Conservation (phyloP, 140 eudicot genomes). For the Stevia rebaudiana region DNA sequence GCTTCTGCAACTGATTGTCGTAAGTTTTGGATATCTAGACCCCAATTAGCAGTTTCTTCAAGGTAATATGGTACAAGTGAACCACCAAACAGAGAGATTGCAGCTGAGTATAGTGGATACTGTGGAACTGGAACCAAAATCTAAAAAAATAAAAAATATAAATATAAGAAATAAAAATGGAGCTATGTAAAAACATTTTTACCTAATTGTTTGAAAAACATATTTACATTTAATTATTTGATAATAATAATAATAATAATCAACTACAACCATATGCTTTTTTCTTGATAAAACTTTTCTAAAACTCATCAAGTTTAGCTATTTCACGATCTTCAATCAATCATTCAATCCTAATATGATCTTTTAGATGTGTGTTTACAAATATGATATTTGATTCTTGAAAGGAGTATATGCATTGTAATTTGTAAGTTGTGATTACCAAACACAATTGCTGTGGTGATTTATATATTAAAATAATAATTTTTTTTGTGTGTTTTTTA, state of each 20-base stretch:
- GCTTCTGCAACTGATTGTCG: slow-evolving; percentile 84
- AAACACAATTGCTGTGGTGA: slow-evolving; percentile 7
- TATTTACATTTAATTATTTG: not conserved
- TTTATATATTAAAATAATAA: not conserved
- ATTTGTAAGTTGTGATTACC: not conserved
- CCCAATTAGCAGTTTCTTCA: slow-evolving; percentile 97
- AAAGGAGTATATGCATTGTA: not conserved
- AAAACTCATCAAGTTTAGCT: slow-evolving; percentile 17
- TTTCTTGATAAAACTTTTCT: slow-evolving; percentile 2
- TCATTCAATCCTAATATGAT: not conserved
- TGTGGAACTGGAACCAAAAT: slow-evolving; percentile 97
- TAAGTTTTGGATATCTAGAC: slow-evolving; percentile 77
- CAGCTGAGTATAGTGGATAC: slow-evolving; percentile 95
- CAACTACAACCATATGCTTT: not conserved
- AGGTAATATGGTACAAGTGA: slow-evolving; percentile 92
- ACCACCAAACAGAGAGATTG: slow-evolving; percentile 84
- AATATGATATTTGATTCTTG: not conserved
- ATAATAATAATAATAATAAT: not conserved
- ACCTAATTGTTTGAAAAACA: no score
- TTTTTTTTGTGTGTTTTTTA: not conserved
- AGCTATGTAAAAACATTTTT: not conserved
- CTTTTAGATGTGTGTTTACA: not conserved
- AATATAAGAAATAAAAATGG: not conserved
- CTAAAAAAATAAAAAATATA: slow-evolving; percentile 27
- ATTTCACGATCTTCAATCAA: not conserved